Evolutionary conservation across 306 rosid species (phyloP).

Genomic region (Quercus parvula): DNA sequence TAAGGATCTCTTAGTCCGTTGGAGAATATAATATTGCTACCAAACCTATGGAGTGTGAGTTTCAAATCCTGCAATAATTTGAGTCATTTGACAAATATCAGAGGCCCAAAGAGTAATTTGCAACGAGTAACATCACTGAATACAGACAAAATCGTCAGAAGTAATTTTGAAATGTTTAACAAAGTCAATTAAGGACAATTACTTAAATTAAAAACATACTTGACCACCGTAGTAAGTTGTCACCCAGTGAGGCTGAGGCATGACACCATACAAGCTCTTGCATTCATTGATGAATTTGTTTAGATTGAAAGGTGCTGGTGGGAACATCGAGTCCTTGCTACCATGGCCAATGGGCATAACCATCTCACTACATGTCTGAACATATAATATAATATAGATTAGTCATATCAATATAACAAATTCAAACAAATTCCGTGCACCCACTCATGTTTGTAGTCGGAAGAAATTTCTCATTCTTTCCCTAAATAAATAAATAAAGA

Average conservation of each 20-base stretch:
- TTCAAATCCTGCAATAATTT: constrained; percentile 45
- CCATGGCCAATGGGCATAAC: constrained; percentile 44
- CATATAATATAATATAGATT: background rate
- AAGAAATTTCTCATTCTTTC: no score
- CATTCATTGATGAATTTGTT: constrained; percentile 26
- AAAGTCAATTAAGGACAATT: background rate
- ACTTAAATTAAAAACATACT: constrained; percentile 26
- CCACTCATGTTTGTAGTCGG: no score
- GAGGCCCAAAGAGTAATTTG: background rate
- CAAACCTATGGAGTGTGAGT: constrained; percentile 49
- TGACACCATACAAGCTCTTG: constrained; percentile 42
- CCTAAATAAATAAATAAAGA: no score
- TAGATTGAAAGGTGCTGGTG: constrained; percentile 32
- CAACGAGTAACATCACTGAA: background rate
- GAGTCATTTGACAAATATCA: background rate
- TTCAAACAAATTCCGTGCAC: no score
- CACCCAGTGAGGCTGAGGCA: constrained; percentile 66
- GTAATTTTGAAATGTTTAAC: background rate
- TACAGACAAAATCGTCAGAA: background rate
- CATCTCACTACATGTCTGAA: constrained; percentile 58
- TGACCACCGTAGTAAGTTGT: constrained; percentile 74
- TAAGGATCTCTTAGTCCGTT: constrained; percentile 74
- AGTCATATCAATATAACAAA: background rate
- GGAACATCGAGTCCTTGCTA: constrained; percentile 48
- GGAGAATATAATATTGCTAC: constrained; percentile 78